Base-by-base conservation (phyloP, 257 asterid genomes). In the Scutellaria baicalensis region DNA sequence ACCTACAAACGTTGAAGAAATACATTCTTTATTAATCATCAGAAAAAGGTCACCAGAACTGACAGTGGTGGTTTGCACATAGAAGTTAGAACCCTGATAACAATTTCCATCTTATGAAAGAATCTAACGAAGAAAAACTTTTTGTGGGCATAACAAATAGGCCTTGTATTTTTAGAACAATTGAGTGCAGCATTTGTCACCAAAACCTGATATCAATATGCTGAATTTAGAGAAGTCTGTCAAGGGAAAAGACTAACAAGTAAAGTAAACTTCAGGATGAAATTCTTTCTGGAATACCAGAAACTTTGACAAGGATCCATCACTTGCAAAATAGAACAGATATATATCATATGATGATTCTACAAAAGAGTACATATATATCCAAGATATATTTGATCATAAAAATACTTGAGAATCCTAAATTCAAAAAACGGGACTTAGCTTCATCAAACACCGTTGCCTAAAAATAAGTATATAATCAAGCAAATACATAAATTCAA, bases 1-100 rank as follows among this genome's bases (percentile, higher is more conserved):
- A 94, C 92, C 99, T 91, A 80, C 74, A 81, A 69, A 73, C 14
- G 69, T 39, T 67, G 61, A 50, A 54, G 20, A 51, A 27, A 38
- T 57, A 42, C 51, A 67, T 36, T 58, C 23, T 23, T 54, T 27
- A 57, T 48, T 40, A 27, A 67, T 67, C 23, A 38, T 31, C 54
- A 64, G 63, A 73, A 31, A 47, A 50, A 66, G 33, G 68, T 59
- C 14, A 43, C 36, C 71, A 57, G 31, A 77, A 33, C 51, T 16
- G 62, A 36, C 59, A 71, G 17, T 59, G 20, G 57, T 23, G 38
- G 39, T 64, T 63, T 36, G 57, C 10, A 16, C 43, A 68, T 16
- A 40, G 13, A 23, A 23, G 2, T 23, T 1, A 23, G 27, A 50
- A 52, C 23, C 23, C 33, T 39, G 23, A 62, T 31, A 11, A 68